Evolutionary conservation across 164 flowering plant genomes (phyloP).

Genomic region (Cinnamomum micranthum): DNA sequence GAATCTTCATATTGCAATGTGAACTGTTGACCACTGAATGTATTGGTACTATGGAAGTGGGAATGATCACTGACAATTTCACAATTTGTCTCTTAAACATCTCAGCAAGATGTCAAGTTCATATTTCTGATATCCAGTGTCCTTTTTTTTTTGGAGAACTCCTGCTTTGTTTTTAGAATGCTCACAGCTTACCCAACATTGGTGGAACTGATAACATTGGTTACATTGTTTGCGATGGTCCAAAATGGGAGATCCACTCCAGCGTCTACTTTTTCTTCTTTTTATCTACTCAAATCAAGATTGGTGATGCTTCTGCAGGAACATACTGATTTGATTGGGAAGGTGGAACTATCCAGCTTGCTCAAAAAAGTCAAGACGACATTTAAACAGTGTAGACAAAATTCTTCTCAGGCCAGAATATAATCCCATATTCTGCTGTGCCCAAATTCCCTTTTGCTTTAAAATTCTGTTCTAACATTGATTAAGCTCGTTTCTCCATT

Average conservation of each 20-base stretch:
- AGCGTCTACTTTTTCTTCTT: neutral
- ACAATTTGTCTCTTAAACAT: neutral
- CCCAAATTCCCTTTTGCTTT: no score
- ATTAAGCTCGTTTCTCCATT: no score
- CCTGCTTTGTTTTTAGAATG: neutral
- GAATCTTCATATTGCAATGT: neutral
- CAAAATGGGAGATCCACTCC: neutral
- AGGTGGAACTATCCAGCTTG: no score
- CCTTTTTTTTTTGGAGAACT: neutral
- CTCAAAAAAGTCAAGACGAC: no score
- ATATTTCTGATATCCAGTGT: neutral
- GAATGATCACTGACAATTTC: neutral
- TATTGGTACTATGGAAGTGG: neutral
- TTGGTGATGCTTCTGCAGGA: no score
- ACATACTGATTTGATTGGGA: no score
- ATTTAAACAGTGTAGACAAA: no score
- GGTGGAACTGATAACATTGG: neutral
- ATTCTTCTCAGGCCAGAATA: no score
- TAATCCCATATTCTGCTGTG: no score
- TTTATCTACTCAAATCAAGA: no score
- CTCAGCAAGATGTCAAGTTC: neutral
- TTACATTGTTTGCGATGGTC: neutral
- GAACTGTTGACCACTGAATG: neutral
- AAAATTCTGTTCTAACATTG: no score
- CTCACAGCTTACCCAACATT: neutral